A percentile compares a stretch with the other conserved stretches of the same genome.
These are phyloP conservation scores for Chlamydomonas eustigma DNA, from an alignment of 139 green algal genomes.

Conservation along the genomic window DNA sequence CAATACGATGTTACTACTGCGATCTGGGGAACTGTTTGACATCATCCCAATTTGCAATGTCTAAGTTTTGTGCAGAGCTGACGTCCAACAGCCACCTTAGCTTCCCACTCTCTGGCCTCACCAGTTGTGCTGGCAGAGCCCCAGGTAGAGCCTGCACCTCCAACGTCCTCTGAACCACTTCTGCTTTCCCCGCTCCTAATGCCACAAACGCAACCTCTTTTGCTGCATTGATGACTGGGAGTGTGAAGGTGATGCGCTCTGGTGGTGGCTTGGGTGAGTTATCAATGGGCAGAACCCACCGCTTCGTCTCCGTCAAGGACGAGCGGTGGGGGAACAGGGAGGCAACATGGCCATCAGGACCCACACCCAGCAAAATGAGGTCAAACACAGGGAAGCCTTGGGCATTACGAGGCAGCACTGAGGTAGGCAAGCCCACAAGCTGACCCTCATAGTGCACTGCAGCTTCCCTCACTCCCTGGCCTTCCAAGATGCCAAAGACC, in stretches of 20 bases:
- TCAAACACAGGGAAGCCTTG: constrained; percentile 75
- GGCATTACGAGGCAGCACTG: constrained; percentile 54
- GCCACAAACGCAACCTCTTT: constrained; percentile 63
- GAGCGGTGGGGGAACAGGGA: constrained; percentile 94
- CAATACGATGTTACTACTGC: background rate
- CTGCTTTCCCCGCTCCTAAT: constrained; percentile 69
- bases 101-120: constrained; percentile 54
- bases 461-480: background rate
- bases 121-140: constrained; percentile 82
- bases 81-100: constrained; percentile 55
- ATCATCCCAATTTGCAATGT: constrained; percentile 62
- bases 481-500: constrained; percentile 1
- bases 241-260: constrained; percentile 90
- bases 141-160: constrained; percentile 86
- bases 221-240: constrained; percentile 81
- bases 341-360: constrained; percentile 94
- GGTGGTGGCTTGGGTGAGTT: constrained; percentile 77
- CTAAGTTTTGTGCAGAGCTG: constrained; percentile 49
- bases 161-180: constrained; percentile 82
- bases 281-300: constrained; percentile 84
- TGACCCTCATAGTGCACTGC: constrained; percentile 12
- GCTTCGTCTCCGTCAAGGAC: constrained; percentile 31
- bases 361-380: constrained; percentile 90
- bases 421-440: background rate
- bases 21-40: constrained; percentile 61